Base-by-base conservation (phyloP, 768 basidiomycete species). In the Panellus pusillus region DNA sequence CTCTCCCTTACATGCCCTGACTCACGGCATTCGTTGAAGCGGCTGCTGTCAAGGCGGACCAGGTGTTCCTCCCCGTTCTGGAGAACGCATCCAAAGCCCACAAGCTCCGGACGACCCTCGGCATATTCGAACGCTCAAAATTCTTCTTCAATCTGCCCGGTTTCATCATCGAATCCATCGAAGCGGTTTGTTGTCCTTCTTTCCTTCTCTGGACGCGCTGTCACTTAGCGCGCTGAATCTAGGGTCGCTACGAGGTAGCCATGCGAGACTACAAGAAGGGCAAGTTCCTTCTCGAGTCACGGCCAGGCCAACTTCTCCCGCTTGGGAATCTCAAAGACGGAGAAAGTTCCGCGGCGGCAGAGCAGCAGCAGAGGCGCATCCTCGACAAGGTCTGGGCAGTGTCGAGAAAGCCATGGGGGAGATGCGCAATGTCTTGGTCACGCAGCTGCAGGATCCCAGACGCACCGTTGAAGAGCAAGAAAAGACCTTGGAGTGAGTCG, bases 141-240 rank as follows among this genome's bases (percentile, higher is more conserved):
- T 99, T 98, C 79, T 92, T 98, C 70, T 98, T 98, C 80, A 98
- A 96, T 64, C 79, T 99, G n/a, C 96, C 97, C 0, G 87, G 89
- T 28, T 86, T 88, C 42, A 82, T 99, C 19, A 79, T 90, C 19
- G 96, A 95, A 66, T 87, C 82, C 15, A 89, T 98, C 47, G 89
- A 96, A 68, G 87, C 87, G 52, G 32, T 35, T 11, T 14, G 32
- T 35, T 35, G 32, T 94, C 95, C 65, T 62, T 86, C 94, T 65
- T 62, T 86, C 72, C 20, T 38, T 31, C 41, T 49, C 52, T 36
- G n/a, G 43, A 11, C 42, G 54, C 12, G 43, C 20, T 49, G 6
- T 44, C 29, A 28, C 24, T 24, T 24, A 24, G 24, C 24, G 24
- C 24, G n/a, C 52, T 97, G 93, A 32, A 8, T 35, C 32, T 14